Evolutionary conservation across 345 rosid species (phyloP).

Genomic region (Arabidopsis arenosa): DNA sequence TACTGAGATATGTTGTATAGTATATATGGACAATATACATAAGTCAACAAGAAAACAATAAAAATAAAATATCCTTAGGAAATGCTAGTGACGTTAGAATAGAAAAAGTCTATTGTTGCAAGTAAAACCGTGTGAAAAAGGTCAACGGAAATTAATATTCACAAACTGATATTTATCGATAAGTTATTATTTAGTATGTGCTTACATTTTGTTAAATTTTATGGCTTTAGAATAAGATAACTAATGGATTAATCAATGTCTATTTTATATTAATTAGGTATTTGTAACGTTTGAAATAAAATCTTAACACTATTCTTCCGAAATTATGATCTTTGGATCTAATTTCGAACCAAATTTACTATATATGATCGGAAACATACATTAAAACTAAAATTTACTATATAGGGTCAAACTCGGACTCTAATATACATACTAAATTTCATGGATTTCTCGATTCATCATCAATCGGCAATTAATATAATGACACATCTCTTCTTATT

Average conservation of each 20-base stretch:
- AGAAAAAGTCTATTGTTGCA: constrained; percentile 6
- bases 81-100: constrained; percentile 15
- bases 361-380: no score
- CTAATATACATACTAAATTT: neutral
- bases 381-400: no score
- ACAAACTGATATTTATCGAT: constrained; percentile 5
- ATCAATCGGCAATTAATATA: neutral
- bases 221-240: neutral
- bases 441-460: neutral
- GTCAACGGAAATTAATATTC: neutral
- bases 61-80: constrained; percentile 2
- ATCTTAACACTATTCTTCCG: neutral
- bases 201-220: neutral
- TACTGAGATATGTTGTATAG: constrained; percentile 9
- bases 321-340: neutral
- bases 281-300: neutral
- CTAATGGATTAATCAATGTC: neutral
- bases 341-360: neutral
- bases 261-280: neutral
- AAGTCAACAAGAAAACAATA: constrained; percentile 19
- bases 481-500: neutral
- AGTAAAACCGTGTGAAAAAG: constrained; percentile 33
- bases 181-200: neutral
- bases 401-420: neutral
- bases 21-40: constrained; percentile 19